Base-by-base conservation (phyloP, 345 rosid genomes). In the Hibiscus mutabilis region DNA sequence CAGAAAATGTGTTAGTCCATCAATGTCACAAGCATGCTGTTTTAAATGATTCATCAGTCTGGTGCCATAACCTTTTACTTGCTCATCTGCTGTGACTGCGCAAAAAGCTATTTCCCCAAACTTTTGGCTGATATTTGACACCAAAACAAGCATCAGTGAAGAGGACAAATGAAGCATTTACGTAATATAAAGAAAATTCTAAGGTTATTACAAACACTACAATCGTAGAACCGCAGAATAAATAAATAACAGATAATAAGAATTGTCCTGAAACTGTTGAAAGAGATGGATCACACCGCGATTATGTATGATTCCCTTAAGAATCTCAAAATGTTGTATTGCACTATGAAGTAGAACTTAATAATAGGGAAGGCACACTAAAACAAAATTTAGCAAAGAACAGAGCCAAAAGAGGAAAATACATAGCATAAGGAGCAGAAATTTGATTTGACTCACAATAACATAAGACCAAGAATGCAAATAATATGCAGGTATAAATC, bases 31-130 rank as follows among this genome's bases (percentile, higher is more conserved):
- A 18, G 98, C 98, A 76, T 96, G 91, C 81, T 92, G 91, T 80
- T 96, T 96, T 82, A 96, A 82, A 84, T 96, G 97, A 87, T 96
- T 96, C 99, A 96, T 96, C 86, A 96, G 79, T 83, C 98, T 92
- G 25, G 99, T 92, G 47, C 99, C 98, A 75, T 92, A 96, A 74
- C 99, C 99, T 85, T 92, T 96, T n/a, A 92, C 99, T 92, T 96
- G 99, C 82, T 96, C 99, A 85, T 96, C 98, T 27, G 99, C 94
- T 19, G 97, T 92, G 78, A 96, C 92, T 76, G 99, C 99, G 82
- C 98, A 96, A 82, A 96, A 96, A 68, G 99, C 99, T 81, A 96
- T 96, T 83, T 96, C 99, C 72, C 99, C 99, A 79, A 96, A 96
- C 86, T 76, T 96, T 80, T 96, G 99, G 80, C 99, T 96, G 84